Conservation (phyloP, 2,329 filamentous ascomycete species). For the Neonectria hederae region DNA sequence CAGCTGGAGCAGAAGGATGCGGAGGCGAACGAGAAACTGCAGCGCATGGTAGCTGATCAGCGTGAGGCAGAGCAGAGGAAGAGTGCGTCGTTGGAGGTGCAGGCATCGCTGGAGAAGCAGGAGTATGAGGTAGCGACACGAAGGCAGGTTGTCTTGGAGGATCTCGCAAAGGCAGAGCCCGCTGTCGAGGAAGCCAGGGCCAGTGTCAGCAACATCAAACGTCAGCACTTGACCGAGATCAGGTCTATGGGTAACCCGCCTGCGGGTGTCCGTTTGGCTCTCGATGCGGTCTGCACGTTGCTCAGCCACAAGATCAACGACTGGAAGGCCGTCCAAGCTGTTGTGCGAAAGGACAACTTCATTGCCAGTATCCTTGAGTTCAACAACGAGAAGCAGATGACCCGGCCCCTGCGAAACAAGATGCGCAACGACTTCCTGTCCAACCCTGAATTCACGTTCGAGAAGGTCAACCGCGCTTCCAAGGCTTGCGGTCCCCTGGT, state of each 20-base stretch:
- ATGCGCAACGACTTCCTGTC: constrained; percentile 94
- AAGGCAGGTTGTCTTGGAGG: constrained; percentile 83
- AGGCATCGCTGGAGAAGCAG: constrained; percentile 86
- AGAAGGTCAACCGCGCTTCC: constrained; percentile 94
- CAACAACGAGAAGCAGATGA: constrained; percentile 96
- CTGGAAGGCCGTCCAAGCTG: constrained; percentile 90
- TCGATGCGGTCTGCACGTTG: constrained; percentile 96
- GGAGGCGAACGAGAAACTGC: constrained; percentile 96
- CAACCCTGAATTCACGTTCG: constrained; percentile 94
- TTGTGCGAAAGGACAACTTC: constrained; percentile 93
- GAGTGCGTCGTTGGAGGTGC: constrained; percentile 86
- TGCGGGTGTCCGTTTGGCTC: constrained; percentile 85
- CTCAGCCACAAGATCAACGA: constrained; percentile 89
- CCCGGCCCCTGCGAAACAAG: constrained; percentile 78
- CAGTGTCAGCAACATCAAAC: constrained; percentile 98
- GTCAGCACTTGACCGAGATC: constrained; percentile 96
- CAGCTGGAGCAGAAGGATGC: constrained; percentile 93
- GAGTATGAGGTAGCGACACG: constrained; percentile 87
- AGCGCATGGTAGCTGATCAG: constrained; percentile 97
- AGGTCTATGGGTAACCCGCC: constrained; percentile 96
- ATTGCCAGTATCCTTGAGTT: constrained; percentile 98
- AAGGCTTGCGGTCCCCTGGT: constrained; percentile 97
- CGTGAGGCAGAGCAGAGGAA: constrained; percentile 93
- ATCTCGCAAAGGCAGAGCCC: constrained; percentile 90
- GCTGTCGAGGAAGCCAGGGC: constrained; percentile 92